A percentile compares a stretch with the other conserved stretches of the same genome.
phyloP scores from a whole-genome alignment of 768 basidiomycete genomes.

The Pleurotus sapidus region DNA sequence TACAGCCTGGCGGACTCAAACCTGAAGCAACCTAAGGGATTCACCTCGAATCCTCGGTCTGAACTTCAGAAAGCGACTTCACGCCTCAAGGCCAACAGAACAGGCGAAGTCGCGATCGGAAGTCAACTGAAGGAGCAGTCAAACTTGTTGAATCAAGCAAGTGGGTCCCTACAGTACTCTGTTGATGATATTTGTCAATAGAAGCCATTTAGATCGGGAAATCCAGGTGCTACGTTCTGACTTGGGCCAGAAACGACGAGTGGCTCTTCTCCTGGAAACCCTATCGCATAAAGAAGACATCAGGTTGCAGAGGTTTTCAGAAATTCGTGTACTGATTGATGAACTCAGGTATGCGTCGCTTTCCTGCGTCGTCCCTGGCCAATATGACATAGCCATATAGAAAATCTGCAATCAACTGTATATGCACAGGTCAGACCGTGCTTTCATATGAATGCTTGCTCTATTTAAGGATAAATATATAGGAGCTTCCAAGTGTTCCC shows the following conservation, averaged over 20 bases:
- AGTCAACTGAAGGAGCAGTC: neutral
- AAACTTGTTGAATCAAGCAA: neutral
- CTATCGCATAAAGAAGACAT: neutral
- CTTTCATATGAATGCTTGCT: neutral
- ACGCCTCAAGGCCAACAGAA: neutral
- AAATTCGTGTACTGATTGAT: constrained; percentile 1
- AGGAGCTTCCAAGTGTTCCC: neutral
- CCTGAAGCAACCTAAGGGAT: neutral
- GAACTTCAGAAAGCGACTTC: constrained; percentile 2
- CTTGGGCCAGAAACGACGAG: neutral
- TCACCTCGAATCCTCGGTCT: neutral
- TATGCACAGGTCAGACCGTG: neutral
- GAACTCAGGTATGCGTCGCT: neutral
- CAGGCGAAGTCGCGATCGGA: neutral
- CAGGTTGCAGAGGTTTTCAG: neutral
- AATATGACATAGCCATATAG: neutral
- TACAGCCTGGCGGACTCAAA: neutral
- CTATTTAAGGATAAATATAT: neutral
- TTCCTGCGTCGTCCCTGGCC: neutral
- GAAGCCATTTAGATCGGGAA: neutral
- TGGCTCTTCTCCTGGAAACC: neutral
- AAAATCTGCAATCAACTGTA: neutral
- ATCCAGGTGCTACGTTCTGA: neutral
- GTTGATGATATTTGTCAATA: neutral
- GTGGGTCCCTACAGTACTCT: neutral